Evolutionary conservation across 2,329 filamentous ascomycete genomes (phyloP).

Genomic region (Hyphodiscus sp.): DNA sequence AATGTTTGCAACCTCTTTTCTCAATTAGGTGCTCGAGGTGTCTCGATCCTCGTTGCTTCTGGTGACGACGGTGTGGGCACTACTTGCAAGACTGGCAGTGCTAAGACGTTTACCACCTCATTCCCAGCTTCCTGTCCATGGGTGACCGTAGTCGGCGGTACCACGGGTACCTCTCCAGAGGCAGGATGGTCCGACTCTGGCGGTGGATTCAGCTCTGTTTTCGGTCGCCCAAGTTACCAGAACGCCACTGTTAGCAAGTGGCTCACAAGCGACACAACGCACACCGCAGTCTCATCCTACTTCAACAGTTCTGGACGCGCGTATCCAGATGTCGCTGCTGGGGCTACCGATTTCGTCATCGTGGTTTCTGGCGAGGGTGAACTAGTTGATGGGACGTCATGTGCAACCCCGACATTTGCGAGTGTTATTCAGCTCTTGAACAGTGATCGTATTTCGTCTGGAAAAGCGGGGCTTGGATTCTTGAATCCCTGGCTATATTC

Average conservation of each 20-base stretch:
- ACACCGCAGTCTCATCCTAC: slow-evolving; percentile 37
- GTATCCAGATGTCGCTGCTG: slow-evolving; percentile 45
- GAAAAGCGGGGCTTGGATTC: slow-evolving; percentile 39
- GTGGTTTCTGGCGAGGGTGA: slow-evolving; percentile 30
- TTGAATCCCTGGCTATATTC: slow-evolving; percentile 40
- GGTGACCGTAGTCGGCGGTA: slow-evolving; percentile 40
- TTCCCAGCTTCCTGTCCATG: slow-evolving; percentile 47
- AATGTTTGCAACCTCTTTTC: slow-evolving; percentile 48
- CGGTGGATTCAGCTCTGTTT: slow-evolving; percentile 38
- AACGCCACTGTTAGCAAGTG: slow-evolving; percentile 35
- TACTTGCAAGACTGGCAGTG: slow-evolving; percentile 24
- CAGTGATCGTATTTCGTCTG: slow-evolving; percentile 48
- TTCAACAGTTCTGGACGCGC: slow-evolving; percentile 42
- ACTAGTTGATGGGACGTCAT: slow-evolving; percentile 44
- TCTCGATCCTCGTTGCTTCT: slow-evolving; percentile 42
- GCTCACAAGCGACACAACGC: slow-evolving; percentile 36
- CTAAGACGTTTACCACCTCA: slow-evolving; percentile 41
- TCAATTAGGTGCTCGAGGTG: slow-evolving; percentile 45
- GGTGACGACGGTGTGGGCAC: slow-evolving; percentile 41
- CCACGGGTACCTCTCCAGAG: slow-evolving; percentile 23
- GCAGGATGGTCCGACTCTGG: slow-evolving; percentile 29
- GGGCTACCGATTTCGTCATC: slow-evolving; percentile 50
- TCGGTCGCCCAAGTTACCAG: slow-evolving; percentile 38
- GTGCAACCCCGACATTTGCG: slow-evolving; percentile 50
- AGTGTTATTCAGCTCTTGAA: slow-evolving; percentile 57